phyloP scores from a whole-genome alignment of 129 eudicot genomes.

The Flaveria robusta region DNA sequence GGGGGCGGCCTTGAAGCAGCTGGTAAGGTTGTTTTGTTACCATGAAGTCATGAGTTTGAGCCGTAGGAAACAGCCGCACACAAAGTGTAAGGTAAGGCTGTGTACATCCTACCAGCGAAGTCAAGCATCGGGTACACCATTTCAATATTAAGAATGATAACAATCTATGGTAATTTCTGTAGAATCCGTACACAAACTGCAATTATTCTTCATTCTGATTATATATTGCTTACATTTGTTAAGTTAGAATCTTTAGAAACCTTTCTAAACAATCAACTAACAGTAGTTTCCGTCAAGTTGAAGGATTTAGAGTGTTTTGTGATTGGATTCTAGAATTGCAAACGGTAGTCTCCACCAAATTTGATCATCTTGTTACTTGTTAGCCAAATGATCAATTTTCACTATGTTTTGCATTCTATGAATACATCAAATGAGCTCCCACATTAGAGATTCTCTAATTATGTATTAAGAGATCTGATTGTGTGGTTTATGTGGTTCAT shows the following conservation, averaged over 20 bases:
- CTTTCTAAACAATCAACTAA: background rate
- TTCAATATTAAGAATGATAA: background rate
- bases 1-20: too few relatives aligned
- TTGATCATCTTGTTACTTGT: slow-evolving; percentile 20
- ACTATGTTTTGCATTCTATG: background rate
- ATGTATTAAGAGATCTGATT: background rate
- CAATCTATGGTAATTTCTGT: background rate
- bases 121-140: too few relatives aligned
- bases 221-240: background rate
- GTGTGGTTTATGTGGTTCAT: background rate
- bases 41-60: too few relatives aligned
- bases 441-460: background rate
- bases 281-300: background rate
- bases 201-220: background rate
- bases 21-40: too few relatives aligned
- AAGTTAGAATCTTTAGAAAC: slow-evolving; percentile 12
- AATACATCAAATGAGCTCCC: slow-evolving; percentile 2
- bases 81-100: too few relatives aligned
- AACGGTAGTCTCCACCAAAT: too few relatives aligned
- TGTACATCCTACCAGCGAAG: too few relatives aligned
- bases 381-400: background rate
- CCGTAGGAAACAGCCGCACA: too few relatives aligned
- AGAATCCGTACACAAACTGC: background rate
- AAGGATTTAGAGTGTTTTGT: background rate
- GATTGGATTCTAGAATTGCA: slow-evolving; percentile 7